A percentile compares a stretch with the other conserved stretches of the same genome.
phyloP scores from a whole-genome alignment of 176 grass and related monocot species.

The Pharus latifolius region DNA sequence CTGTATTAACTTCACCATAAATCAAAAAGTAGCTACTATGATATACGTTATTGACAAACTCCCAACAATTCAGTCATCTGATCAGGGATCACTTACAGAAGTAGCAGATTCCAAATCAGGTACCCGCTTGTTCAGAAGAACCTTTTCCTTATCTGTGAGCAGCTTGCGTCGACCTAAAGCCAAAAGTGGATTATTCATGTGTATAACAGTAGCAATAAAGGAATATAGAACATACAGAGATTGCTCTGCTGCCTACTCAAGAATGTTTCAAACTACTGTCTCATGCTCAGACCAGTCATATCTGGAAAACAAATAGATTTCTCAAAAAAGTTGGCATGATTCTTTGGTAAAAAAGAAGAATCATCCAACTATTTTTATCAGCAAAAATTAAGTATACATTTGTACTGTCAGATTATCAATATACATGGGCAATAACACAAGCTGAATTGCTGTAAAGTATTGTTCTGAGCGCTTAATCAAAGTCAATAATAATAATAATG shows the following conservation, averaged over 20 bases:
- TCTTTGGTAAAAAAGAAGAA: not conserved
- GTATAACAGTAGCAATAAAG: not conserved
- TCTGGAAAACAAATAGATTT: not conserved
- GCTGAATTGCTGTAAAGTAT: not conserved
- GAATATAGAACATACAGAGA: not conserved
- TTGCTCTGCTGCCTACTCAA: not conserved
- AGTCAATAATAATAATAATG: not conserved
- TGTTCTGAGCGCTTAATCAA: not conserved
- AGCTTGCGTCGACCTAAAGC: constrained; percentile 49
- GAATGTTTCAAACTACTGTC: not conserved
- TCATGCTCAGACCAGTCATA: not conserved
- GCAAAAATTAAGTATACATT: not conserved
- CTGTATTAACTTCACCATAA: not conserved
- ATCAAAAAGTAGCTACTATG: not conserved
- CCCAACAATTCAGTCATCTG: not conserved
- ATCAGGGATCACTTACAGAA: constrained; percentile 45
- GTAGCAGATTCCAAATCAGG: constrained; percentile 67
- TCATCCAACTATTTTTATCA: not conserved
- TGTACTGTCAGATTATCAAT: not conserved
- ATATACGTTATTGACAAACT: not conserved
- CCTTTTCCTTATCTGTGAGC: constrained; percentile 67
- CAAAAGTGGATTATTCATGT: not conserved
- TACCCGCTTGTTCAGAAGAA: constrained; percentile 65
- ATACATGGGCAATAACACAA: not conserved
- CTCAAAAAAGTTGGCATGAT: not conserved